Percentiles rank a stretch among this genome's conserved stretches.
Evolutionary conservation across 2,329 filamentous ascomycete genomes (phyloP).

Genomic region (Chalara sp.): DNA sequence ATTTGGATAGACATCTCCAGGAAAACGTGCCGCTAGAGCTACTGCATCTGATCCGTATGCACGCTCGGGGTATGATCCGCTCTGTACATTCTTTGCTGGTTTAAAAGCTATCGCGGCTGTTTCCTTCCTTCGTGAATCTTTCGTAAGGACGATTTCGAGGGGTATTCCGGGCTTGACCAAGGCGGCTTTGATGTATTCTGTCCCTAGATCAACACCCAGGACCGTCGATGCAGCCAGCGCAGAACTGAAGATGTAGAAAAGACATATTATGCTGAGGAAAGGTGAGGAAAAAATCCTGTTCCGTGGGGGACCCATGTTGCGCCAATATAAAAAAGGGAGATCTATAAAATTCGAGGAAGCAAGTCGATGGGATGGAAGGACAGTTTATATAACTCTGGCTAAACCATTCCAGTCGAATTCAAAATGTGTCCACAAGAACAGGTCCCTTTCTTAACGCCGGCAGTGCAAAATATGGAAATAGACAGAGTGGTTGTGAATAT

Average conservation of each 20-base stretch:
- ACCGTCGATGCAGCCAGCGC: constrained; percentile 54
- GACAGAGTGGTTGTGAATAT: background rate
- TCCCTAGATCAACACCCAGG: constrained; percentile 87
- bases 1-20: constrained; percentile 90
- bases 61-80: constrained; percentile 73
- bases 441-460: background rate
- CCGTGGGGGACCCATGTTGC: constrained; percentile 21
- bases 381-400: constrained; percentile 17
- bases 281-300: constrained; percentile 20
- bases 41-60: constrained; percentile 89
- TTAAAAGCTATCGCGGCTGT: constrained; percentile 89
- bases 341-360: constrained; percentile 25
- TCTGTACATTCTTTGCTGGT: constrained; percentile 60
- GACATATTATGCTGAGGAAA: constrained; percentile 22
- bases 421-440: background rate
- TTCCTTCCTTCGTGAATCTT: constrained; percentile 96
- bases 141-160: constrained; percentile 94
- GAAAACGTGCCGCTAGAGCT: constrained; percentile 79
- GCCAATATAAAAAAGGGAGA: constrained; percentile 3
- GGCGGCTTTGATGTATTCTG: constrained; percentile 93
- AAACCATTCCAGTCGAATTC: background rate
- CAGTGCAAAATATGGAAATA: background rate
- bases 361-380: constrained; percentile 6
- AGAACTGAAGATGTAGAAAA: constrained; percentile 27
- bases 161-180: constrained; percentile 95